phyloP scores from a whole-genome alignment of 352 stramenopile species.

The Globisporangium nunn region DNA sequence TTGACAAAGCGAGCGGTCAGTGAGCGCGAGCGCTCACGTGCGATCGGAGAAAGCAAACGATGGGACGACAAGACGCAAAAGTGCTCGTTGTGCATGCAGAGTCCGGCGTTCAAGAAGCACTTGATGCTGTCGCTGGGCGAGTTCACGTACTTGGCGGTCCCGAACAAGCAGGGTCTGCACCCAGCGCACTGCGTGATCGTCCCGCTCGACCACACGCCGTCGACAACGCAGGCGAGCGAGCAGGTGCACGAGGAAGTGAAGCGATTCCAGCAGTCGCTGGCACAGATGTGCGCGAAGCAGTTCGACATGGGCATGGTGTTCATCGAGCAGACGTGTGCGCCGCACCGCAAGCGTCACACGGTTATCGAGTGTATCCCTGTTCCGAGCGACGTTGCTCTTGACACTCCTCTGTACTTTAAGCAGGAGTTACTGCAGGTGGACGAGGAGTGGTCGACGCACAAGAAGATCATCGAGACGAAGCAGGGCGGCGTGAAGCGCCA shows the following conservation, averaged over 20 bases:
- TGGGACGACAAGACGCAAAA: slow-evolving; percentile 65
- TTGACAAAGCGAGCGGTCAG: slow-evolving; percentile 51
- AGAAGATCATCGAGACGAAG: slow-evolving; percentile 73
- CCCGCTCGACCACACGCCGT: slow-evolving; percentile 62
- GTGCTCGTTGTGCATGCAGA: slow-evolving; percentile 63
- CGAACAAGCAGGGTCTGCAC: slow-evolving; percentile 48
- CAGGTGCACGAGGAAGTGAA: slow-evolving; percentile 55
- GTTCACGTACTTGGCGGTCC: slow-evolving; percentile 65
- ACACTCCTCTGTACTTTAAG: slow-evolving; percentile 78
- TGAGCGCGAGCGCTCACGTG: slow-evolving; percentile 42
- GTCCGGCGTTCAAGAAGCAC: slow-evolving; percentile 71
- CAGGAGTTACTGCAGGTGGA: slow-evolving; percentile 74
- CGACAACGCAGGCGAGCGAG: slow-evolving; percentile 50
- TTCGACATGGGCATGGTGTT: slow-evolving; percentile 66
- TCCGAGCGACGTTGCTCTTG: slow-evolving; percentile 41
- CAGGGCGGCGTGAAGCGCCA: slow-evolving; percentile 51
- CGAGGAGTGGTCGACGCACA: slow-evolving; percentile 75
- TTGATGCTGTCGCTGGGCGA: slow-evolving; percentile 74
- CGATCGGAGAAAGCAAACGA: slow-evolving; percentile 54
- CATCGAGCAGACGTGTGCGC: slow-evolving; percentile 68
- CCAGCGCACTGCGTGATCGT: slow-evolving; percentile 67
- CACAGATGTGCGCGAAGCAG: slow-evolving; percentile 43
- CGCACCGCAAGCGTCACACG: slow-evolving; percentile 55
- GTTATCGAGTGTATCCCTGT: slow-evolving; percentile 79
- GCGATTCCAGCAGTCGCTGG: slow-evolving; percentile 56